phyloP scores from a whole-genome alignment of 345 rosid genomes.

The Eucalyptus albens region DNA sequence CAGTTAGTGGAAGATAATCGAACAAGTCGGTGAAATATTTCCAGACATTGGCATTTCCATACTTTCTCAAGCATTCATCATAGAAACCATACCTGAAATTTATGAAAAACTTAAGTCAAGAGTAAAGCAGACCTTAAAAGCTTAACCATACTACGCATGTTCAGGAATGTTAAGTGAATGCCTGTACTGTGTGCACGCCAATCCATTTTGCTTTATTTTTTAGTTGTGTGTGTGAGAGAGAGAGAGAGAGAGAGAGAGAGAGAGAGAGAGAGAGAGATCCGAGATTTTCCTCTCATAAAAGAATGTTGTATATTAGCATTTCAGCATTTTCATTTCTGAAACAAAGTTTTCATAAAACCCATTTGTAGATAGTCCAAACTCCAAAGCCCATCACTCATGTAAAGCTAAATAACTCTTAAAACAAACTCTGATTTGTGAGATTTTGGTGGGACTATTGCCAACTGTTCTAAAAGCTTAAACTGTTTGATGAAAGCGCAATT shows the following conservation, averaged over 20 bases:
- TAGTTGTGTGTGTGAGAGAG: not conserved
- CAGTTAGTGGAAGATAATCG: slow-evolving; percentile 83
- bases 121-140: not conserved
- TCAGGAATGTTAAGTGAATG: not conserved
- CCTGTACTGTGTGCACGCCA: not conserved
- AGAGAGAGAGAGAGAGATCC: not conserved
- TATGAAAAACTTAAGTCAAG: not conserved
- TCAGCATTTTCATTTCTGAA: not conserved
- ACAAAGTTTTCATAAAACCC: not conserved
- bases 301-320: not conserved
- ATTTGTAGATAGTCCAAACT: not conserved
- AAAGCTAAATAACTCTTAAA: not conserved
- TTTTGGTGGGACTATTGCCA: too few relatives aligned
- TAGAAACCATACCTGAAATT: slow-evolving; percentile 83
- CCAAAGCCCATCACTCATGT: not conserved
- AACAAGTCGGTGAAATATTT: slow-evolving; percentile 82
- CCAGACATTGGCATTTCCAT: slow-evolving; percentile 97
- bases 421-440: not conserved
- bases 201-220: not conserved
- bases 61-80: slow-evolving; percentile 90
- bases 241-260: not conserved
- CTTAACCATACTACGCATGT: not conserved
- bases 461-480: too few relatives aligned
- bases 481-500: too few relatives aligned
- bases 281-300: not conserved